Base-by-base conservation (phyloP, 257 asterid genomes). In the Oldenlandia corymbosa region DNA sequence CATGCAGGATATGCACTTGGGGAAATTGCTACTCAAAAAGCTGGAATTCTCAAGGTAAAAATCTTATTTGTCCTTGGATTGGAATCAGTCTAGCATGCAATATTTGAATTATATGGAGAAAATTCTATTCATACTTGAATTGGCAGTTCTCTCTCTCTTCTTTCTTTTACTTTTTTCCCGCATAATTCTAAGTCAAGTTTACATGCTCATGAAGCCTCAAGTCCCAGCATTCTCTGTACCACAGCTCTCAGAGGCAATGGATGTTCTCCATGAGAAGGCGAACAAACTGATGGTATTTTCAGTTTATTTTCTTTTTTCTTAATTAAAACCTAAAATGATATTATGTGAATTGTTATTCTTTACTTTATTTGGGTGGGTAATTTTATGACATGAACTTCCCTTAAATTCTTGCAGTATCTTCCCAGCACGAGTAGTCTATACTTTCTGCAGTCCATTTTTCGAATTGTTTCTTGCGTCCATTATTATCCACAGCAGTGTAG, bases 1-100 rank as follows among this genome's bases (percentile, higher is more conserved):
- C 30, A 60, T 56, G 53, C 68, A 79, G 84, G 84, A 59, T 77
- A 84, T 75, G 88, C 95, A 26, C 79, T 88, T 51, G 80, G 45
- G 61, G 60, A 76, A 83, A 90, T 88, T 81, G 96, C 97, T 65
- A 84, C 95, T 71, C 97, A 90, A 67, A 90, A 90, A 78, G 96
- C 96, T 59, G 97, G 97, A 68, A 90, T 88, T 61, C 75, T 90
- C 51, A 90, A 88, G 96, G 97, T 90, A 73, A 62, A n/a, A 47
- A 23, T 46, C 17, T 71, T 66, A 62, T 72, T 71, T 52, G 57
- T 71, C 62, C 54, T 71, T 46, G 32, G 55, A 71, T 43, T 49
- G 46, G 27, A 52, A 48, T n/a, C n/a, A 12, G 65, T 57, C 47
- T 21, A 7, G 7, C 66, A 14, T 58, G 58, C 62, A 65, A 52